Percentiles rank a stretch among this genome's conserved stretches.
These are phyloP conservation scores for Raffaelea ambrosiae DNA, from an alignment of 2,329 filamentous ascomycete species.

Conservation along the genomic window DNA sequence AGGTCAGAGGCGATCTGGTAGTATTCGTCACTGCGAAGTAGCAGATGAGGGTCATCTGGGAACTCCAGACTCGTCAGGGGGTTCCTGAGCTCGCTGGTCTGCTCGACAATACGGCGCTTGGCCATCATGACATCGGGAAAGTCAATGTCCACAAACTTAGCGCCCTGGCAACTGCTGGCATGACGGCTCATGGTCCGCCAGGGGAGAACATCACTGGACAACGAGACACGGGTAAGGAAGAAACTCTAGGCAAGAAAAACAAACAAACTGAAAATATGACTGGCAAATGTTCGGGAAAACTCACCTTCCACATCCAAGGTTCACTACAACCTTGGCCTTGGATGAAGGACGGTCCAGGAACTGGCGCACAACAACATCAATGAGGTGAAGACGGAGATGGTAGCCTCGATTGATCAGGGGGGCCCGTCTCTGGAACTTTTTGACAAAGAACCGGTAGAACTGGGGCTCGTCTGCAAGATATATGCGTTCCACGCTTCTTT, in stretches of 20 bases:
- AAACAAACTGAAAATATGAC: background rate
- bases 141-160: conserved; percentile 76
- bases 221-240: background rate
- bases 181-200: conserved; percentile 73
- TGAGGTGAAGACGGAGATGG: conserved; percentile 74
- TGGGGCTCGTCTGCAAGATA: conserved; percentile 72
- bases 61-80: conserved; percentile 37
- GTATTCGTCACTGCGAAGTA: conserved; percentile 63
- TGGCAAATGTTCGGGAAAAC: conserved; percentile 22
- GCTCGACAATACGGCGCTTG: conserved; percentile 61
- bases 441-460: conserved; percentile 82
- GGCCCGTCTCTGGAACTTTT: conserved; percentile 72
- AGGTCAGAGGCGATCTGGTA: conserved; percentile 76
- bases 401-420: conserved; percentile 88
- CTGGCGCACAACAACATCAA: conserved; percentile 64
- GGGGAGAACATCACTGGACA: conserved; percentile 68
- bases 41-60: conserved; percentile 34
- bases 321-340: conserved; percentile 66
- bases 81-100: conserved; percentile 50
- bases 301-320: conserved; percentile 85
- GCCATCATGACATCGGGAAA: conserved; percentile 70
- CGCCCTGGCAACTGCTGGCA: conserved; percentile 44
- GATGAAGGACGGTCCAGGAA: conserved; percentile 51
- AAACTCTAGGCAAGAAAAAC: background rate
- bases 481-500: conserved; percentile 82